A percentile compares a stretch with the other conserved stretches of the same genome.
Conservation (phyloP, 257 asterid species). For the Solanum commersonii region DNA sequence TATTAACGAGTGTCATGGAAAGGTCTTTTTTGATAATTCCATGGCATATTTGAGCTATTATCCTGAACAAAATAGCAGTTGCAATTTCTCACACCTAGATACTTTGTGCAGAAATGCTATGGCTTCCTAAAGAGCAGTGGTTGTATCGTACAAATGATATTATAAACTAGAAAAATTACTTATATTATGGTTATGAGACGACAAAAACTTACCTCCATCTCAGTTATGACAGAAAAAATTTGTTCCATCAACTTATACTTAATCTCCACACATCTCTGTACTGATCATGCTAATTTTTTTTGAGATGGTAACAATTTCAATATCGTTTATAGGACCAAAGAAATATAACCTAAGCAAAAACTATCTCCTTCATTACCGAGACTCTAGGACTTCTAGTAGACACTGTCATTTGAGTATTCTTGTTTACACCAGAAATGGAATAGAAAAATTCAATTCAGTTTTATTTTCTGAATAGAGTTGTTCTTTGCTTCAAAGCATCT, state of each 20-base stretch:
- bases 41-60: not conserved
- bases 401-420: not conserved
- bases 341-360: not conserved
- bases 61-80: not conserved
- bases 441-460: not conserved
- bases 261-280: not conserved
- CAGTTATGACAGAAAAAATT: not conserved
- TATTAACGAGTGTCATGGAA: not conserved
- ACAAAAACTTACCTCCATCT: not conserved
- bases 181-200: not conserved
- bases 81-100: not conserved
- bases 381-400: not conserved
- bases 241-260: not conserved
- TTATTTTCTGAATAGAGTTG: not conserved
- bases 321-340: not conserved
- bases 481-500: not conserved
- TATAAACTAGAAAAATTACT: not conserved
- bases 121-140: not conserved
- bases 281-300: not conserved
- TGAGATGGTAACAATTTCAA: not conserved
- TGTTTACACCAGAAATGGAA: not conserved
- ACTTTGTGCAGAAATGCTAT: not conserved
- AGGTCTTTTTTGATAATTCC: not conserved
- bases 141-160: not conserved
- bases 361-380: not conserved